These are phyloP conservation scores for Scytalidium sp. DNA, from an alignment of 2,329 filamentous ascomycete species.

Conservation along the genomic window DNA sequence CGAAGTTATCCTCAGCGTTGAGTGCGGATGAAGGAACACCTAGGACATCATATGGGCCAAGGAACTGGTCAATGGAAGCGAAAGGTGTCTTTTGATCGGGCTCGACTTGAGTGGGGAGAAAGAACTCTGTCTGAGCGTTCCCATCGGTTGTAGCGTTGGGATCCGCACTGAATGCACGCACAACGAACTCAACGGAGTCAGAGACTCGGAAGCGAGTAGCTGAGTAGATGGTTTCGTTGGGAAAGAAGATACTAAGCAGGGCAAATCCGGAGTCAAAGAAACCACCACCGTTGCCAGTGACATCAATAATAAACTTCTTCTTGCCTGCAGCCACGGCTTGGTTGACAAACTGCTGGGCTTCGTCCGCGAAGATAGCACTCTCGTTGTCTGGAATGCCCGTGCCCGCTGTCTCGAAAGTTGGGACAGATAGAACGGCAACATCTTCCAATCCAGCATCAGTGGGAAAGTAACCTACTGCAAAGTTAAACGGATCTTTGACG, in stretches of 20 bases:
- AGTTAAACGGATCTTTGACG: not conserved
- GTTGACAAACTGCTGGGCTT: not conserved
- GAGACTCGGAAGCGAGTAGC: slow-evolving; percentile 48
- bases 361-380: not conserved
- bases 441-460: not conserved
- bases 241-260: slow-evolving; percentile 54
- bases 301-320: slow-evolving; percentile 58
- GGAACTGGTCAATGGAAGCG: slow-evolving; percentile 26
- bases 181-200: slow-evolving; percentile 36
- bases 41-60: slow-evolving; percentile 35
- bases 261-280: slow-evolving; percentile 59
- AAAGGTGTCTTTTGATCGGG: slow-evolving; percentile 24
- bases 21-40: slow-evolving; percentile 27
- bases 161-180: not conserved
- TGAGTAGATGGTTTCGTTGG: slow-evolving; percentile 44
- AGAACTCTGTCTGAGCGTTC: slow-evolving; percentile 3
- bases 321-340: slow-evolving; percentile 44
- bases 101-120: not conserved
- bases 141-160: not conserved
- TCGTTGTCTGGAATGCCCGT: not conserved
- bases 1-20: not conserved
- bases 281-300: slow-evolving; percentile 57
- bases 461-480: not conserved
- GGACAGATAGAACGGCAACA: not conserved
- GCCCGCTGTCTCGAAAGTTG: not conserved